phyloP scores from a whole-genome alignment of 441 rosid species.

The Corymbia citriodora region DNA sequence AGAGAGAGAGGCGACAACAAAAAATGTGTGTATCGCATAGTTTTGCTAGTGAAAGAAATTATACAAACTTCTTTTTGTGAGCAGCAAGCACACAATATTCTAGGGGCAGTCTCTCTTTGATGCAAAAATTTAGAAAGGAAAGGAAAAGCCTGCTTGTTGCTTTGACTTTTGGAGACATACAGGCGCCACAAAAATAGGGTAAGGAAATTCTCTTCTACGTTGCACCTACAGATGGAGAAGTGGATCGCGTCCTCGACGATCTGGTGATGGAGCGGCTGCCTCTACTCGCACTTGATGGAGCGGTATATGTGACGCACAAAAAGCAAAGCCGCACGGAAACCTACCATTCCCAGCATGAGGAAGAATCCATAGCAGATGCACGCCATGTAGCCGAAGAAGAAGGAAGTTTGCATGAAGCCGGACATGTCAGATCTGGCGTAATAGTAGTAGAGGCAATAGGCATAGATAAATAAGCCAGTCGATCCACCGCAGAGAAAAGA shows the following conservation, averaged over 20 bases:
- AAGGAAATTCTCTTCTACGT: not conserved
- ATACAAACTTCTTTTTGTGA: not conserved
- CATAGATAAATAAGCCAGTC: not conserved
- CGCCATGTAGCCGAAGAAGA: slow-evolving; percentile 1
- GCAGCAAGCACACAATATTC: not conserved
- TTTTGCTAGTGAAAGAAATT: not conserved
- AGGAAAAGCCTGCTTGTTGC: not conserved
- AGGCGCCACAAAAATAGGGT: not conserved
- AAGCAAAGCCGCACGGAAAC: slow-evolving; percentile 1
- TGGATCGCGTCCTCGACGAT: not conserved
- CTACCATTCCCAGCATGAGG: not conserved
- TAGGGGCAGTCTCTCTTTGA: not conserved
- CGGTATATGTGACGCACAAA: slow-evolving; percentile 1
- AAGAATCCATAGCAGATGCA: slow-evolving; percentile 1
- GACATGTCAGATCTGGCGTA: not conserved
- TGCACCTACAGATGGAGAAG: not conserved
- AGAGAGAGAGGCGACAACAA: not conserved
- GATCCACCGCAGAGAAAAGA: slow-evolving; percentile 4
- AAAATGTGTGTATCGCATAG: not conserved
- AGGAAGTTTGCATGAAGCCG: slow-evolving; percentile 1
- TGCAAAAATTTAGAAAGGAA: not conserved
- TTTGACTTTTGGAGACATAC: not conserved
- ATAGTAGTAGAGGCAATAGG: not conserved
- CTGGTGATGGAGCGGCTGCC: not conserved
- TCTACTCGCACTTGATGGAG: slow-evolving; percentile 4